A percentile compares a stretch with the other conserved stretches of the same genome.
Conservation (phyloP, 2,329 filamentous ascomycete species). For the Paraphoma chrysanthemicola region DNA sequence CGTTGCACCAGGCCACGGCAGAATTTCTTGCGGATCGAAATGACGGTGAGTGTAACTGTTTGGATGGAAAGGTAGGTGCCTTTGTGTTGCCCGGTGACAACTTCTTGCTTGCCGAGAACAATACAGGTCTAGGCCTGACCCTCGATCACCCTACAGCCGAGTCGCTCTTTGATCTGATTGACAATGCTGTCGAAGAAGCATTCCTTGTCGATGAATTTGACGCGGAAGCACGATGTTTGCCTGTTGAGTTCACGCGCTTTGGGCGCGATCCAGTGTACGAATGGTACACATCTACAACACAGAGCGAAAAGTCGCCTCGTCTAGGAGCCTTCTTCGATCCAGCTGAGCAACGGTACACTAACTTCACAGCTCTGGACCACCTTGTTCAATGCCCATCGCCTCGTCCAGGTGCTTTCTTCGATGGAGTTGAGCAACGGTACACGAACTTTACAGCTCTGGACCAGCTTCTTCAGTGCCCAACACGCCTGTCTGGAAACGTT, state of each 20-base stretch:
- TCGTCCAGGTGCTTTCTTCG: not conserved
- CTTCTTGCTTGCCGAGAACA: not conserved
- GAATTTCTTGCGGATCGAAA: slow-evolving; percentile 7
- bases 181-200: not conserved
- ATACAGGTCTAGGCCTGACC: not conserved
- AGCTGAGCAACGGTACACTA: not conserved
- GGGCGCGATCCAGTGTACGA: not conserved
- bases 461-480: not conserved
- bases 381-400: not conserved
- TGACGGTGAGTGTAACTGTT: slow-evolving; percentile 7
- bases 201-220: not conserved
- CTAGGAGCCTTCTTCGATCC: not conserved
- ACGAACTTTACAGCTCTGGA: not conserved
- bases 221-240: not conserved
- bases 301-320: not conserved
- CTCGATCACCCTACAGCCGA: not conserved
- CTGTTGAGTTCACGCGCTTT: not conserved
- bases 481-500: not conserved
- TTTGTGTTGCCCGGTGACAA: slow-evolving; percentile 8
- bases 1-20: slow-evolving; percentile 7
- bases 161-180: not conserved
- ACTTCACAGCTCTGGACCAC: not conserved
- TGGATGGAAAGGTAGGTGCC: not conserved
- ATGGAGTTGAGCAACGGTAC: not conserved
- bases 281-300: too few relatives aligned